Percentiles rank a stretch among this genome's conserved stretches.
Evolutionary conservation across 2,329 filamentous ascomycete species (phyloP).

Genomic region (Colletotrichum higginsianum): DNA sequence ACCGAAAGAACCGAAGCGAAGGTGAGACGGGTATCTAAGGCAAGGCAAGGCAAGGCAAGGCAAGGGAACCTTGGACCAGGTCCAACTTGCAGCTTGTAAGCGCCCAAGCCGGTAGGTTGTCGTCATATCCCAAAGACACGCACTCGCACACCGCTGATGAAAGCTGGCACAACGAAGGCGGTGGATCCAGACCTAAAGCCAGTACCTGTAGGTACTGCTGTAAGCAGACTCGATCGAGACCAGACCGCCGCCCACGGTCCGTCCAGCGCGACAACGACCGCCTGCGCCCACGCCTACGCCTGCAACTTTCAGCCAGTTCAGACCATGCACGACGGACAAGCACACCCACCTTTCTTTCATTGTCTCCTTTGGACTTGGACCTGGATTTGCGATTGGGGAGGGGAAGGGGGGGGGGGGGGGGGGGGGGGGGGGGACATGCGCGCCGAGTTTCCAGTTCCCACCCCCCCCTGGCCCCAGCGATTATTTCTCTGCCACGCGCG

Average conservation of each 20-base stretch:
- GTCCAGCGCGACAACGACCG: conserved; percentile 22
- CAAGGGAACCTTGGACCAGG: conserved; percentile 8
- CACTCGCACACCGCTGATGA: conserved; percentile 39
- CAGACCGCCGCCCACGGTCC: conserved; percentile 17
- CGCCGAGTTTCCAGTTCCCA: conserved; percentile 8
- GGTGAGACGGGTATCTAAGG: neutral
- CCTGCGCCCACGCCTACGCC: conserved; percentile 9
- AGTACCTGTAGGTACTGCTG: no score
- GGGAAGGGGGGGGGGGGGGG: neutral
- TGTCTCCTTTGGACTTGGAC: neutral
- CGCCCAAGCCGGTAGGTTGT: conserved; percentile 23
- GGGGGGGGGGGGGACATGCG: neutral
- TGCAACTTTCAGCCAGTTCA: conserved; percentile 5
- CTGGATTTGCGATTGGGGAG: no score
- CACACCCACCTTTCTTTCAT: neutral
- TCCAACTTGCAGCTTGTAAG: neutral
- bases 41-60: neutral
- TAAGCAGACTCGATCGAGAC: conserved; percentile 1
- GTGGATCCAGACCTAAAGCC: conserved; percentile 13
- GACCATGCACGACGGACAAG: neutral
- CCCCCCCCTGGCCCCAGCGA: conserved; percentile 28
- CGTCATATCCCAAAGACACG: conserved; percentile 27
- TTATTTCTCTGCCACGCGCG: conserved; percentile 32
- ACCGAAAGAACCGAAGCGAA: conserved; percentile 1
- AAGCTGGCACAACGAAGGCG: conserved; percentile 28